Conservation (phyloP, 306 rosid species). For the Pyrus betulifolia region DNA sequence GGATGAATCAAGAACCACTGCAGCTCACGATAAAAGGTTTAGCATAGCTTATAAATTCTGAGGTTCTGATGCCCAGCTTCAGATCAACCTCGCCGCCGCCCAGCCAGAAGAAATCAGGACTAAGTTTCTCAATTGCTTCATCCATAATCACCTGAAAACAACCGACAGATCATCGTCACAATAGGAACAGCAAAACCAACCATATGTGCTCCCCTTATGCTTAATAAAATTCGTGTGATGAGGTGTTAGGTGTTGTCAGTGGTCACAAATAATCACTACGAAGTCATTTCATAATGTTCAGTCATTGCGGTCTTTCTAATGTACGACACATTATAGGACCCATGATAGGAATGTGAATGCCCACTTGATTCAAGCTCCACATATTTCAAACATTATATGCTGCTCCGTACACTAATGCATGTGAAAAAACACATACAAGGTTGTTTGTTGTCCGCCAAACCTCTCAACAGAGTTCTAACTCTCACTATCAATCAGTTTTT, state of each 20-base stretch:
- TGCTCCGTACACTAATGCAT: conserved; percentile 4
- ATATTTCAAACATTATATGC: background rate
- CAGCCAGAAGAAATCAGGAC: conserved; percentile 91
- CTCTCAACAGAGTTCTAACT: conserved; percentile 10
- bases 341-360: background rate
- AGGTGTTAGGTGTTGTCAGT: background rate
- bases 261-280: background rate
- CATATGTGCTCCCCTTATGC: background rate
- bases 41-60: conserved; percentile 52
- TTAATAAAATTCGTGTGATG: background rate
- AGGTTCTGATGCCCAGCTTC: conserved; percentile 55
- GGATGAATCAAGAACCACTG: conserved; percentile 42
- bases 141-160: conserved; percentile 77
- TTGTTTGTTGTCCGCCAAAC: conserved; percentile 5
- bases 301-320: background rate
- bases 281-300: background rate
- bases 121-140: conserved; percentile 74
- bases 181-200: background rate
- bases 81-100: conserved; percentile 72
- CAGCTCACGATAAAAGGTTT: conserved; percentile 71
- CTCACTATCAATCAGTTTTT: conserved; percentile 8
- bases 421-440: conserved; percentile 7
- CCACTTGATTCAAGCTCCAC: background rate
- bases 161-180: conserved; percentile 8
- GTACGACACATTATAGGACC: background rate